Evolutionary conservation across 768 basidiomycete species (phyloP).

Genomic region (Leccinum incarnatum): DNA sequence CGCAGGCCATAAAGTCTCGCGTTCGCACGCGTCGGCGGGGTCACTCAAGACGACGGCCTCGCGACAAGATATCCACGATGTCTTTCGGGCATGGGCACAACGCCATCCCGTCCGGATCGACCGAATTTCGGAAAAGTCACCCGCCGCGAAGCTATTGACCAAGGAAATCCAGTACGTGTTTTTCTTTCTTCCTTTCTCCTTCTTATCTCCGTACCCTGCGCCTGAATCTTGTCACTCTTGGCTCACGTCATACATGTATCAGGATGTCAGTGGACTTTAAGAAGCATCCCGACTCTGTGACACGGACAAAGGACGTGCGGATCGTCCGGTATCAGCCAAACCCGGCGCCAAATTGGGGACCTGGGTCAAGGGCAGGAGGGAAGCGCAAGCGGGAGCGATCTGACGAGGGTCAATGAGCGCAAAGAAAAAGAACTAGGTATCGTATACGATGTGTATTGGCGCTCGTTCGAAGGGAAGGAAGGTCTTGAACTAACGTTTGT

Average conservation of each 20-base stretch:
- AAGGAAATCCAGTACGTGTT: constrained; percentile 62
- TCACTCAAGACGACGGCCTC: constrained; percentile 89
- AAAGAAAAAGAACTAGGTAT: not conserved
- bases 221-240: not conserved
- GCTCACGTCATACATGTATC: not conserved
- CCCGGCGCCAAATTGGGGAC: constrained; percentile 92
- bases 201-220: no score
- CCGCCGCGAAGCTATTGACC: constrained; percentile 62
- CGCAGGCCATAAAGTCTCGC: constrained; percentile 78
- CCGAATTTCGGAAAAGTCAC: constrained; percentile 74
- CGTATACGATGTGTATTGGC: not conserved
- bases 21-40: constrained; percentile 87
- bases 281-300: constrained; percentile 63
- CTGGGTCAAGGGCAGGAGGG: constrained; percentile 59
- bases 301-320: constrained; percentile 62
- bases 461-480: not conserved
- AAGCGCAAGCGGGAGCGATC: constrained; percentile 32
- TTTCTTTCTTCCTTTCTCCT: not conserved
- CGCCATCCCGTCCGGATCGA: constrained; percentile 78
- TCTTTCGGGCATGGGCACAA: constrained; percentile 85
- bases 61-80: constrained; percentile 67
- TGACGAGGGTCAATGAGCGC: constrained; percentile 14
- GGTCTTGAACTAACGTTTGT: not conserved
- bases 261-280: constrained; percentile 65
- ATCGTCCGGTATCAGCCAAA: constrained; percentile 89